Conservation (phyloP, 2,329 filamentous ascomycete genomes). For the Aspergillus versicolor region DNA sequence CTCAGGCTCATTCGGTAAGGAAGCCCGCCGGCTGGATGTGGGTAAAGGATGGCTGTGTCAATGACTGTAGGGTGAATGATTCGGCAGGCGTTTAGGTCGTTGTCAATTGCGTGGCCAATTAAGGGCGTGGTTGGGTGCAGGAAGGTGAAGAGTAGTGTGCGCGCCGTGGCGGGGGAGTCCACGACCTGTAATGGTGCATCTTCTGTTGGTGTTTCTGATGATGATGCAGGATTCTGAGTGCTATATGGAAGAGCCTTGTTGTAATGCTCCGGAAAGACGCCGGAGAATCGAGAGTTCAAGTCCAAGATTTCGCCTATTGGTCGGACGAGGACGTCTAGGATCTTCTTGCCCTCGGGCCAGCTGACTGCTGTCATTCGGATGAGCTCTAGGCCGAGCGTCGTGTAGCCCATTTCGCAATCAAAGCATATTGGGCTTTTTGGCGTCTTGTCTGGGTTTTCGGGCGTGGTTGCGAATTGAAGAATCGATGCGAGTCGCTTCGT, state of each 20-base stretch:
- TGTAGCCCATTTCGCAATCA: conserved; percentile 98
- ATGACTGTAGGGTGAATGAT: conserved; percentile 82
- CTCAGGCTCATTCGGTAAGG: conserved; percentile 79
- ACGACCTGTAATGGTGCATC: conserved; percentile 67
- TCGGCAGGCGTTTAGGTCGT: conserved; percentile 83
- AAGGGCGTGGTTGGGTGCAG: conserved; percentile 76
- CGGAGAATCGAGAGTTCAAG: conserved; percentile 88
- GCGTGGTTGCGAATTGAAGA: conserved; percentile 78
- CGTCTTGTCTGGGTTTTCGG: conserved; percentile 41
- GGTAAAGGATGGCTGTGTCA: conserved; percentile 82
- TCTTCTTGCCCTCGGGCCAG: conserved; percentile 73
- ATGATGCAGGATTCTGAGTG: conserved; percentile 15
- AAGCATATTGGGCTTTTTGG: conserved; percentile 64
- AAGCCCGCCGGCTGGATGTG: conserved; percentile 73
- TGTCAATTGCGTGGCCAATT: conserved; percentile 91
- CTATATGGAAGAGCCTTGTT: conserved; percentile 63
- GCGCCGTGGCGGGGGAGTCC: conserved; percentile 69
- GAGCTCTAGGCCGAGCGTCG: conserved; percentile 81
- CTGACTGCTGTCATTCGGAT: conserved; percentile 84
- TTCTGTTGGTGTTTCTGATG: conserved; percentile 18
- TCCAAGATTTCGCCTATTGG: conserved; percentile 83
- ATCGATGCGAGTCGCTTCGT: conserved; percentile 72
- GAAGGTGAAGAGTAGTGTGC: conserved; percentile 72
- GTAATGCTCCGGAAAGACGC: conserved; percentile 77
- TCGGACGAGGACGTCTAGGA: conserved; percentile 82